Base-by-base conservation (phyloP, 345 rosid genomes). In the Camelina neglecta region DNA sequence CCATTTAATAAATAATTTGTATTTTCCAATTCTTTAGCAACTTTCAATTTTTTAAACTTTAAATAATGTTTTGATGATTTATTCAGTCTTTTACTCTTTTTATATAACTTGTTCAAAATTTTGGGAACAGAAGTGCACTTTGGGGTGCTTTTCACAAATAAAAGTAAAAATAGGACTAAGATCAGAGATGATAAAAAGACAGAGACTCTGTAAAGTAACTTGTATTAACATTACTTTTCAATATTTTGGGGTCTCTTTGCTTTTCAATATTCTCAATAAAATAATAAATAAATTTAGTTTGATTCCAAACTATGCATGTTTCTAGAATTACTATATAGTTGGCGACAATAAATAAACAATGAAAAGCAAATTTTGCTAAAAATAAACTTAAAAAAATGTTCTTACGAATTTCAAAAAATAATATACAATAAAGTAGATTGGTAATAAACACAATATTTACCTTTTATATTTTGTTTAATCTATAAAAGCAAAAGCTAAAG, bases 81-180 rank as follows among this genome's bases (percentile, higher is more conserved):
- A 73, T 69, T 82, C 59, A 49, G 57, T 47, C 44, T 26, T 64
- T 54, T 29, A 49, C 53, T 47, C 44, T 26, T 64, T 54, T 29
- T 62, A 54, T 60, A 65, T 57, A 72, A 76, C 76, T 74, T 76
- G 71, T 77, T 79, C 71, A 69, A 68, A 75, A n/a, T 71, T 67
- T 72, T 42, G 76, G 67, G 65, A 76, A 67, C 85, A 66, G 60
- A 76, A 74, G 69, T 45, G 79, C 81, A 77, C 80, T 66, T 71
- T 79, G 81, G 67, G 62, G 11, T 75, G 75, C 77, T 68, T 83
- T 73, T 53, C 67, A 73, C 72, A 73, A 29, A 78, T 67, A 29
- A 78, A 67, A 78, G 81, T 57, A 73, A 73, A 71, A 73, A 73
- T 79, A 63, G 53, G 78, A 67, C 67, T 79, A 61, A 60, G 65